Evolutionary conservation across 23 red algal species (phyloP), one percentile per base, ranked within the genome.

Genomic region (Gracilaria domingensis): DNA sequence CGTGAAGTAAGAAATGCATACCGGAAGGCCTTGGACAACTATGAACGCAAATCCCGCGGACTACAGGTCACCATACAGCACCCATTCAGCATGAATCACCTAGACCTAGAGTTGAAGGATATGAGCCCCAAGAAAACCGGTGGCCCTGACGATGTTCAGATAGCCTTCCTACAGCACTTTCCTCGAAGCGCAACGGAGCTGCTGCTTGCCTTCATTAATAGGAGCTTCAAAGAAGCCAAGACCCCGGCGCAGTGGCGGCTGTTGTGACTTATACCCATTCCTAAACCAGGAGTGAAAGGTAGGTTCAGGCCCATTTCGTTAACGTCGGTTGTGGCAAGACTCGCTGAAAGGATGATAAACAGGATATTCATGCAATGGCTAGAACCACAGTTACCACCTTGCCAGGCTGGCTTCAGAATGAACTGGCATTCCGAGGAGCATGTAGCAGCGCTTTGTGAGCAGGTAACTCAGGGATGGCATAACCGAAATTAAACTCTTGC

Each of bases 391-490:
- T 17, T 70, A 2, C 65, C 65, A 2, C 6, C 8, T 9, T 70
- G 65, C 35, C 65, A 70, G 16, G 65, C 65, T 70, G 65, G 65
- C 4, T 70, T 70, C 35, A 3, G 12, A 70, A 70, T 70, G 65
- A 70, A 28, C 28, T 4, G 28, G 4, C 35, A 9, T 12, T 12
- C 65, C 12, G 65, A 70, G 2, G 65, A 70, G 25, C 65, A 70
- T 2, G 35, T 70, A 5, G 65, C 25, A 35, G 65, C 65, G 1
- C 25, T 70, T 11, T 70, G 12, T 12, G 65, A 70, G 28, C 12
- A 70, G 65, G 35, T 70, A 33, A 70, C 23, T 4, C 6, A 70
- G 35, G 65, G 65, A 34, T 70, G 65, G 65, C 8, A 70, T 4
- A 14, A 34, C 35, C 6, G 25, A 70, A 33, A 17, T 4, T 26